Conservation (phyloP, 352 stramenopile species). For the Phytophthora citrophthora region DNA sequence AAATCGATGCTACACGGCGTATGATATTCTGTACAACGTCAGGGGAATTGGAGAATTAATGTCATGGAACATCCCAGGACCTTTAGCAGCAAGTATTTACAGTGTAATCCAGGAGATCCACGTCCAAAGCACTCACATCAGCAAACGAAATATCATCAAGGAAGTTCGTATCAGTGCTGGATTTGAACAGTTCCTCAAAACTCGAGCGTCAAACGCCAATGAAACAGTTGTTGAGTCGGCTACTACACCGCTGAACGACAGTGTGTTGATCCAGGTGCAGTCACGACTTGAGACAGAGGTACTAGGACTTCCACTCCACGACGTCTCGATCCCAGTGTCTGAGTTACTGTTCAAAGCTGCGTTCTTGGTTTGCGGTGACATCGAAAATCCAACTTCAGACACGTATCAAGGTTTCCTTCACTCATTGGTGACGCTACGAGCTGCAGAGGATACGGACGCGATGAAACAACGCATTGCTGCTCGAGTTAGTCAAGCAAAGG, state of each 20-base stretch:
- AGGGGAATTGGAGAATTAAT: constrained; percentile 56
- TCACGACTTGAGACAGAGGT: constrained; percentile 48
- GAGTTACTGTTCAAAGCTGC: constrained; percentile 65
- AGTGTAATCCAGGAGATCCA: constrained; percentile 61
- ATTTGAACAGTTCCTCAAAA: constrained; percentile 52
- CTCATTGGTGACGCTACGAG: constrained; percentile 31
- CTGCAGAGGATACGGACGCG: constrained; percentile 15
- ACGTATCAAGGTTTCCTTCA: constrained; percentile 38
- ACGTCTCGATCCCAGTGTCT: constrained; percentile 14
- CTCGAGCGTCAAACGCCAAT: background rate
- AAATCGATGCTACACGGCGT: constrained; percentile 56
- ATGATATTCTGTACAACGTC: constrained; percentile 64
- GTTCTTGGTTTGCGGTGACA: constrained; percentile 41
- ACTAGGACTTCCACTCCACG: constrained; percentile 47
- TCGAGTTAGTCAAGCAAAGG: constrained; percentile 30
- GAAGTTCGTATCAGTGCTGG: constrained; percentile 46
- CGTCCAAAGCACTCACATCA: constrained; percentile 41
- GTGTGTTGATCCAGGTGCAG: constrained; percentile 23
- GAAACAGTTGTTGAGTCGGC: background rate
- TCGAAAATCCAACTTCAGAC: background rate
- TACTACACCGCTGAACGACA: background rate
- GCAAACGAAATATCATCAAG: constrained; percentile 48
- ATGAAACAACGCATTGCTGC: constrained; percentile 38
- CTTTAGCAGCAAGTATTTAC: constrained; percentile 59
- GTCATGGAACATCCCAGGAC: constrained; percentile 54